Conservation (phyloP, 441 rosid genomes). For the Theobroma grandiflorum region DNA sequence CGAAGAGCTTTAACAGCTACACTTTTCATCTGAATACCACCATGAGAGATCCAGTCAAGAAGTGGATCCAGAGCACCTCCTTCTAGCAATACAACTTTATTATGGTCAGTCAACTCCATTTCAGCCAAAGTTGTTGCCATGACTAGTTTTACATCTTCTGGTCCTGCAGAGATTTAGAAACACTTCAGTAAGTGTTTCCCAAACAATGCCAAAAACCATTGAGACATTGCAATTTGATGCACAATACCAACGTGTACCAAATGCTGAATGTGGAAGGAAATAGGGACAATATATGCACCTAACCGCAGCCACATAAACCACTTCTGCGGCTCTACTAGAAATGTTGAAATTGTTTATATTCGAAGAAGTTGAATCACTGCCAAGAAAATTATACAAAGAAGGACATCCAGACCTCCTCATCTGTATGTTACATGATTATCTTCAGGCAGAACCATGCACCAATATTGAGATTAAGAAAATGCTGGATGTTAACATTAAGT, state of each 20-base stretch:
- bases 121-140: slow-evolving; percentile 67
- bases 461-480: slow-evolving; percentile 16
- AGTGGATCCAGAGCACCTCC: slow-evolving; percentile 62
- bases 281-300: not conserved
- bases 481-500: not conserved
- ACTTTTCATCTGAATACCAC: slow-evolving; percentile 44
- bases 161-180: slow-evolving; percentile 48
- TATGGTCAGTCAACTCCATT: slow-evolving; percentile 67
- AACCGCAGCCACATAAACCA: not conserved
- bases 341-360: not conserved
- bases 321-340: not conserved
- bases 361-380: slow-evolving; percentile 7
- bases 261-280: slow-evolving; percentile 13
- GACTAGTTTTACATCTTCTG: slow-evolving; percentile 51
- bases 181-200: slow-evolving; percentile 20
- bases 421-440: not conserved
- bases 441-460: not conserved
- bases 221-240: not conserved
- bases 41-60: slow-evolving; percentile 50
- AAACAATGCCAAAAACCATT: slow-evolving; percentile 2
- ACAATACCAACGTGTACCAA: not conserved
- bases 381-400: slow-evolving; percentile 5
- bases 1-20: slow-evolving; percentile 59
- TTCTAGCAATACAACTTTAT: slow-evolving; percentile 59
- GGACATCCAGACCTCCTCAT: not conserved